These are phyloP conservation scores for Ampelomyces quisqualis DNA, from an alignment of 2,329 filamentous ascomycete species.

Conservation along the genomic window DNA sequence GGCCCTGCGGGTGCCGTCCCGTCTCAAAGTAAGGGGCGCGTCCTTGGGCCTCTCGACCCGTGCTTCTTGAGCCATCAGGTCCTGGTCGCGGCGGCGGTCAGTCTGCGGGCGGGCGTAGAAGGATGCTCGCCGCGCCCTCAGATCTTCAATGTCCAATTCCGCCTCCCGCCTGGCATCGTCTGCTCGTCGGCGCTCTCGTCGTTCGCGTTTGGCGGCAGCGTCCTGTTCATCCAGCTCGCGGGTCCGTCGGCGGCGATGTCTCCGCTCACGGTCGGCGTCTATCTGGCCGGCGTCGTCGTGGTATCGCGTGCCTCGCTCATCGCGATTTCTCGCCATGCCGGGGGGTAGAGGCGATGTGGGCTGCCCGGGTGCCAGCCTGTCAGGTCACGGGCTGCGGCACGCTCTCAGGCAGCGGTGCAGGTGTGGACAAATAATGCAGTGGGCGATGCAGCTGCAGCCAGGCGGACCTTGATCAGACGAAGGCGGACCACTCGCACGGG, in stretches of 20 bases:
- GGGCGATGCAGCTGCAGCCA: slow-evolving; percentile 32
- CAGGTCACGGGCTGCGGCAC: slow-evolving; percentile 33
- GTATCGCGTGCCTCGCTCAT: slow-evolving; percentile 35
- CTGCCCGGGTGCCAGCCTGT: slow-evolving; percentile 20
- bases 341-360: slow-evolving; percentile 31
- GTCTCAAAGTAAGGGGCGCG: slow-evolving; percentile 29
- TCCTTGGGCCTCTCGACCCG: slow-evolving; percentile 30
- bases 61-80: slow-evolving; percentile 38
- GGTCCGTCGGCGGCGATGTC: slow-evolving; percentile 30
- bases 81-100: slow-evolving; percentile 31
- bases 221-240: slow-evolving; percentile 31
- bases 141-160: slow-evolving; percentile 45
- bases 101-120: slow-evolving; percentile 42
- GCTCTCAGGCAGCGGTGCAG: slow-evolving; percentile 39
- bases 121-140: slow-evolving; percentile 41
- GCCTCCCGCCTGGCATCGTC: slow-evolving; percentile 32
- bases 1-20: slow-evolving; percentile 31
- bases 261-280: slow-evolving; percentile 32
- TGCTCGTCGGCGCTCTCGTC: slow-evolving; percentile 35
- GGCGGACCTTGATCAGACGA: slow-evolving; percentile 23
- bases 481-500: slow-evolving; percentile 31
- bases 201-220: slow-evolving; percentile 30
- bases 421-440: slow-evolving; percentile 31
- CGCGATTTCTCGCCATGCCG: slow-evolving; percentile 40
- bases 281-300: slow-evolving; percentile 29